Evolutionary conservation across 495 filamentous ascomycete genomes (phyloP).

Genomic region (Talaromyces liani): DNA sequence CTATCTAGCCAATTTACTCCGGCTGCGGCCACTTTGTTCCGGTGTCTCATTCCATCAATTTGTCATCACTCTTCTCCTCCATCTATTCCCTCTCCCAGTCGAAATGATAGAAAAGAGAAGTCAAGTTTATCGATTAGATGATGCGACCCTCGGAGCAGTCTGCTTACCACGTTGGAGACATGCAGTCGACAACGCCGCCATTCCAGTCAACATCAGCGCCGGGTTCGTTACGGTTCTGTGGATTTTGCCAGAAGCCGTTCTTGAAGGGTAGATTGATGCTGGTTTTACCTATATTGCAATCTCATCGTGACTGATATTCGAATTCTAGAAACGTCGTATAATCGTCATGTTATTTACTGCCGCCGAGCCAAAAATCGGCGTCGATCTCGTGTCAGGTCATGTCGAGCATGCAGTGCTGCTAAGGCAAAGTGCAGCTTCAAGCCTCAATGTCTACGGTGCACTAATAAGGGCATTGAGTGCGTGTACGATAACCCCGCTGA

Average conservation of each 20-base stretch:
- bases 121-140: neutral
- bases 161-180: neutral
- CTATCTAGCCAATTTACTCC: neutral
- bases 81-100: neutral
- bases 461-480: neutral
- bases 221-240: neutral
- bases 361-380: neutral
- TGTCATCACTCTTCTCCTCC: neutral
- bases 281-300: neutral
- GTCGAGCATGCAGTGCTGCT: neutral
- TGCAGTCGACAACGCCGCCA: neutral
- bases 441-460: neutral
- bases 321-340: neutral
- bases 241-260: conserved; percentile 1
- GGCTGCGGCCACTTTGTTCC: neutral
- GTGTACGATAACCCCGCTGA: neutral
- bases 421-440: neutral
- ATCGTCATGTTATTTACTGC: conserved; percentile 2
- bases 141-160: neutral
- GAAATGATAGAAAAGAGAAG: neutral
- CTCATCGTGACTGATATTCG: neutral
- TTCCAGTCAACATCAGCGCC: neutral
- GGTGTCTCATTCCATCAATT: neutral
- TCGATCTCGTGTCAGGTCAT: neutral
- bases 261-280: neutral